phyloP scores from a whole-genome alignment of 2,329 filamentous ascomycete species.

The Chaetomiaceae sp. region DNA sequence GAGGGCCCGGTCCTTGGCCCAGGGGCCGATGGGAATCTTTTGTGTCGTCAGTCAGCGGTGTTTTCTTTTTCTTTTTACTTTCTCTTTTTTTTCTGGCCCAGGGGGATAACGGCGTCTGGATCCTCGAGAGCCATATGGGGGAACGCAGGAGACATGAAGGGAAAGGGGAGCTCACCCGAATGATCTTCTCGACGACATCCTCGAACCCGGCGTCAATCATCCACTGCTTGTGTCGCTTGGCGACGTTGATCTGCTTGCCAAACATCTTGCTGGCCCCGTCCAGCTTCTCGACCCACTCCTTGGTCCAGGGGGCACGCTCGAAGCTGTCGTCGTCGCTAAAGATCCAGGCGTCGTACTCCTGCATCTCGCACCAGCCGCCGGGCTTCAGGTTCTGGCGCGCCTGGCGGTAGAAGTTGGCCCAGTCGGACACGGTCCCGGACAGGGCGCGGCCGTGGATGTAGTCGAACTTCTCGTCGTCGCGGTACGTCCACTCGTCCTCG shows the following conservation, averaged over 20 bases:
- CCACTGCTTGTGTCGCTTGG: constrained; percentile 30
- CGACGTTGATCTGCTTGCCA: constrained; percentile 38
- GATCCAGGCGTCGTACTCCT: constrained; percentile 18
- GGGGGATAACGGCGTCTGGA: too few species aligned
- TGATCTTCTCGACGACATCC: constrained; percentile 15
- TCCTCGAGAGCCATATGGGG: too few species aligned
- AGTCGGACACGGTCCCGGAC: constrained; percentile 18
- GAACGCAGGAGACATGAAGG: neutral
- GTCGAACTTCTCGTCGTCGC: constrained; percentile 45
- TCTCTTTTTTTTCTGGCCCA: too few species aligned
- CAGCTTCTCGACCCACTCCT: constrained; percentile 36
- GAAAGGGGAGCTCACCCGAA: constrained; percentile 23
- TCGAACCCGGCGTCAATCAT: constrained; percentile 22
- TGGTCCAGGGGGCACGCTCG: constrained; percentile 35
- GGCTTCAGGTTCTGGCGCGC: neutral
- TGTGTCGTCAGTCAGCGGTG: neutral
- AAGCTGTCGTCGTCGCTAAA: constrained; percentile 48
- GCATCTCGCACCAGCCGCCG: constrained; percentile 19
- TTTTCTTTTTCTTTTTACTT: too few species aligned
- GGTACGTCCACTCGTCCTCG: constrained; percentile 43
- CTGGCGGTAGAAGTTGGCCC: constrained; percentile 16
- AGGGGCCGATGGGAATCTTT: constrained; percentile 25
- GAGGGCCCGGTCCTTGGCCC: constrained; percentile 14
- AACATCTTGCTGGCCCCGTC: constrained; percentile 33
- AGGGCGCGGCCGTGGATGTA: constrained; percentile 48